Evolutionary conservation across 352 stramenopile genomes (phyloP), one percentile per base, ranked within the genome.

Genomic region (Phytophthora pini): DNA sequence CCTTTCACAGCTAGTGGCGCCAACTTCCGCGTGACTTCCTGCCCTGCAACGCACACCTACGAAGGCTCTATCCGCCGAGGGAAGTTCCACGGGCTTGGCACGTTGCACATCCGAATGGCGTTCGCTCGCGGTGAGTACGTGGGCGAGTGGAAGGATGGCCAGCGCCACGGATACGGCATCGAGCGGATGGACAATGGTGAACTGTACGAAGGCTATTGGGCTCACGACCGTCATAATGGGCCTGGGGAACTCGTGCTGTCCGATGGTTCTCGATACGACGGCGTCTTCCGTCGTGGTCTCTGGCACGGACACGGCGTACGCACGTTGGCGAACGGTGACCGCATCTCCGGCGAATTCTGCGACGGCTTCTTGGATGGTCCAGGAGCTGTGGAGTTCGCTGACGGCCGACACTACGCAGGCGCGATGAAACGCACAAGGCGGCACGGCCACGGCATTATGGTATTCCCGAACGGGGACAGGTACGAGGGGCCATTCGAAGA

Each of bases 401-500:
- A 94, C 50, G 83, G 84, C 46, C 76, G 84, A 1, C 82, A 91
- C 32, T 94, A 94, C 47, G 57, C 61, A 11, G 84, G 87, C n/a
- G 69, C 76, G 5, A 93, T 94, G 55, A 40, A 15, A 5, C 58
- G 75, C 49, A 93, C 87, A 9, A 63, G 76, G 6, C 74, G 86
- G 5, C 82, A 98, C 26, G 93, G 93, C 4, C 56, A 85, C 31
- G 93, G 94, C 5, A 76, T 89, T 29, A 55, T 98, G 12, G 90
- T 82, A 2, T 97, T 96, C 56, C 72, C 86, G 0, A 97, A 93
- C 48, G 92, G 93, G 3, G 94, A 97, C 52, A 77, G 79, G 1
- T 98, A 98, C 69, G 89, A 97, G 68, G 94, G 94, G 5, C 74
- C 92, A 34, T 98, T 96, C 60, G 74, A 87, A 55, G 50, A 94